Percentiles rank a stretch among this genome's conserved stretches.
These are phyloP conservation scores for Camillea tinctor DNA, from an alignment of 2,329 filamentous ascomycete species.

Conservation along the genomic window DNA sequence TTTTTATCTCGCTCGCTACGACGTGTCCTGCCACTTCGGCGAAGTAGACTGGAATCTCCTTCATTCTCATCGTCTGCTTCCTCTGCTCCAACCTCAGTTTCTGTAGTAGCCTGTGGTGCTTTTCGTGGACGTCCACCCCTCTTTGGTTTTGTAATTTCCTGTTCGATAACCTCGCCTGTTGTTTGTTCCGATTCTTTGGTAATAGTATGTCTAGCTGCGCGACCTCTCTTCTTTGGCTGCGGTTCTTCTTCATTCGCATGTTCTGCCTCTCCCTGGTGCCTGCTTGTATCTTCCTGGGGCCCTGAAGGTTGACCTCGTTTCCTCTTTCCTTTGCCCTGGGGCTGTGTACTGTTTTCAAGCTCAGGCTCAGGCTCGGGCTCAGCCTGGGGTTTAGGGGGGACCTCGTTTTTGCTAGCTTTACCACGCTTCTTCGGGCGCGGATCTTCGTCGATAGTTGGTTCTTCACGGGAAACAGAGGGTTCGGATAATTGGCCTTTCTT, in stretches of 20 bases:
- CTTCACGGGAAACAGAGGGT: slow-evolving; percentile 3
- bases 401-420: slow-evolving; percentile 17
- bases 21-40: slow-evolving; percentile 24
- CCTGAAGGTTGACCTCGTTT: slow-evolving; percentile 28
- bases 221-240: slow-evolving; percentile 28
- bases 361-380: slow-evolving; percentile 21
- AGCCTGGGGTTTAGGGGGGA: slow-evolving; percentile 15
- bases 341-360: slow-evolving; percentile 12
- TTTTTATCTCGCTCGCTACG: slow-evolving; percentile 6
- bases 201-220: slow-evolving; percentile 12
- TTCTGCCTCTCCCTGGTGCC: slow-evolving; percentile 4
- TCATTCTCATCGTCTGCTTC: slow-evolving; percentile 34
- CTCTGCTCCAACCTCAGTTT: slow-evolving; percentile 22
- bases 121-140: slow-evolving; percentile 19
- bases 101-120: slow-evolving; percentile 6
- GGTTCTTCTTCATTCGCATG: slow-evolving; percentile 6
- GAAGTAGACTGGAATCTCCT: slow-evolving; percentile 25
- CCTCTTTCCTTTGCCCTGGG: slow-evolving; percentile 17
- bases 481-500: slow-evolving; percentile 14
- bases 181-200: slow-evolving; percentile 1
- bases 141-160: slow-evolving; percentile 8
- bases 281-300: slow-evolving; percentile 1
- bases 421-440: slow-evolving; percentile 26
- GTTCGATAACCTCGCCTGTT: neutral
- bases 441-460: slow-evolving; percentile 18